These are phyloP conservation scores for Tolypocladium paradoxum DNA, from an alignment of 2,329 filamentous ascomycete genomes.

Conservation along the genomic window DNA sequence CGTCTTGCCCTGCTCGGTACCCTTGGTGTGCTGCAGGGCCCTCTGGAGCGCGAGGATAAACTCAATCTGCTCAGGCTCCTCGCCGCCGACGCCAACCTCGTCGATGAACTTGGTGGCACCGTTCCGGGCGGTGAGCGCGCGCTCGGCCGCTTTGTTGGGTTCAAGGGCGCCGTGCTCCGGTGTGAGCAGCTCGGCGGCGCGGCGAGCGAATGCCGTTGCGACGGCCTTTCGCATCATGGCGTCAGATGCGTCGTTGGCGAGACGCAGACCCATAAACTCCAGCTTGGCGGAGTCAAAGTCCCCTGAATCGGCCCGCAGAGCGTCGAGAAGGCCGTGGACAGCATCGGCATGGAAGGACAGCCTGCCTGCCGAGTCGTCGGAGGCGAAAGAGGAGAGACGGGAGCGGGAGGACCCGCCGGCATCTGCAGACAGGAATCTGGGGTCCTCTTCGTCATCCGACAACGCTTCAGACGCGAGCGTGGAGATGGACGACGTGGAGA, in stretches of 20 bases:
- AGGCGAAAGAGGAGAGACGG: slow-evolving; percentile 61
- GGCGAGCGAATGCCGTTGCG: slow-evolving; percentile 73
- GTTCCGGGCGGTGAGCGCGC: slow-evolving; percentile 42
- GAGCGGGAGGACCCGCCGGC: slow-evolving; percentile 41
- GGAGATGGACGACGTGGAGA: slow-evolving; percentile 45
- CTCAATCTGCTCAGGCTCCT: slow-evolving; percentile 72
- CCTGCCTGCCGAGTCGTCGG: slow-evolving; percentile 52
- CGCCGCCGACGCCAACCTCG: slow-evolving; percentile 51
- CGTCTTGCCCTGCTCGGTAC: slow-evolving; percentile 36
- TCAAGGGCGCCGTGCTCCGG: slow-evolving; percentile 42
- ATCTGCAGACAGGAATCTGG: slow-evolving; percentile 40
- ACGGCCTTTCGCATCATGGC: slow-evolving; percentile 80
- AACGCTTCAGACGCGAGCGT: slow-evolving; percentile 54
- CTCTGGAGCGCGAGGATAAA: slow-evolving; percentile 74
- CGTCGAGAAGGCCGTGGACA: slow-evolving; percentile 75
- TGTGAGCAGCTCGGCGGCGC: slow-evolving; percentile 57
- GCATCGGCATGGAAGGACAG: slow-evolving; percentile 74
- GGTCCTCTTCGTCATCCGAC: slow-evolving; percentile 55
- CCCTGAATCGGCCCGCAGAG: slow-evolving; percentile 60
- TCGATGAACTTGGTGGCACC: slow-evolving; percentile 46
- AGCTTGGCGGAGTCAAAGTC: slow-evolving; percentile 77
- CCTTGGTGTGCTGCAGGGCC: slow-evolving; percentile 58
- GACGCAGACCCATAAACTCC: slow-evolving; percentile 86
- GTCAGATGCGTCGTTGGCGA: slow-evolving; percentile 84
- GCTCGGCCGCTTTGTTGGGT: slow-evolving; percentile 53